phyloP scores from a whole-genome alignment of 192 early-diverging fungal species.

The Coemansia brasiliensis region DNA sequence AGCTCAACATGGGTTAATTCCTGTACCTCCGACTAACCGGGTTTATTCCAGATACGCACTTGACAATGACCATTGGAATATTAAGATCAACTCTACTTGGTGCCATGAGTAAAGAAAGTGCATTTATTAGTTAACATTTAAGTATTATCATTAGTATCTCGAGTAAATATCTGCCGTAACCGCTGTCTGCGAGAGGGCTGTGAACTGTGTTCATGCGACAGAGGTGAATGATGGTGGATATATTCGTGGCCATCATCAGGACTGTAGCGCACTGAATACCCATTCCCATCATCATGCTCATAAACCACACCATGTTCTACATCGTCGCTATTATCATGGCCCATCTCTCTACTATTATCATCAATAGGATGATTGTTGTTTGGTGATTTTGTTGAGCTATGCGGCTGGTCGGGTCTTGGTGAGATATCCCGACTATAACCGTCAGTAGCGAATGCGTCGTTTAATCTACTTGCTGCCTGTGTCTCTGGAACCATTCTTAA shows the following conservation, averaged over 20 bases:
- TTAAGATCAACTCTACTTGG: conserved; percentile 37
- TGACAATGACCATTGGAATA: conserved; percentile 29
- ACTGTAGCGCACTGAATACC: background rate
- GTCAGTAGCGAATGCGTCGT: conserved; percentile 1
- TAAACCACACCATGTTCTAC: background rate
- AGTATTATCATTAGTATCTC: conserved; percentile 1
- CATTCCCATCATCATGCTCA: background rate
- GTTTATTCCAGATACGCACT: conserved; percentile 45
- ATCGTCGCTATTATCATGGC: background rate
- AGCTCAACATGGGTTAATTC: conserved; percentile 64
- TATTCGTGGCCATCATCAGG: background rate
- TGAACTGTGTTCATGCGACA: background rate
- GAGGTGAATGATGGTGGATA: background rate
- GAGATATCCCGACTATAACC: conserved; percentile 9
- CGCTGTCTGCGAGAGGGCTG: conserved; percentile 23
- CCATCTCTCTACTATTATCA: conserved; percentile 1
- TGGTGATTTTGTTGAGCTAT: background rate
- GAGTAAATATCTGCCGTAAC: conserved; percentile 15
- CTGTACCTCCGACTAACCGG: conserved; percentile 45
- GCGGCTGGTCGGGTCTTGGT: background rate
- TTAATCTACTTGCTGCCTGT: background rate
- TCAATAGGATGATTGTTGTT: background rate
- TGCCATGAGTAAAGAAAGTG: conserved; percentile 16
- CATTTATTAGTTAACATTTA: conserved; percentile 4
- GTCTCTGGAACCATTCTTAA: background rate